A percentile compares a stretch with the other conserved stretches of the same genome.
Evolutionary conservation across 2,329 filamentous ascomycete species (phyloP).

Genomic region (Metarhizium humberi): DNA sequence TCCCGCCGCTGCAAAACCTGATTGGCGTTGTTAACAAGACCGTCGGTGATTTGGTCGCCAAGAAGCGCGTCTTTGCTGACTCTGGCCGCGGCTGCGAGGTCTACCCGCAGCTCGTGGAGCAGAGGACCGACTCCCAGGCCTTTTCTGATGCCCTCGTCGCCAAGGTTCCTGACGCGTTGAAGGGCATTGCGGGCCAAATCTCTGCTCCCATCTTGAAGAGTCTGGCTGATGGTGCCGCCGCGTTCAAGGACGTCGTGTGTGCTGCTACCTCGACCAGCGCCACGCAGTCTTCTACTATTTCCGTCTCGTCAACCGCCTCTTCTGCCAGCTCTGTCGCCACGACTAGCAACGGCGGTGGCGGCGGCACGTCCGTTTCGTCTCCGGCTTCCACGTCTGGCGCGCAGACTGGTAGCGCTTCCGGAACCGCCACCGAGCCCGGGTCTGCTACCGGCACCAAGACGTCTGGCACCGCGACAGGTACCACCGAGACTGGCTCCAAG

Average conservation of each 20-base stretch:
- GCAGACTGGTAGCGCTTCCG: background rate
- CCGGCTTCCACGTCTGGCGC: background rate
- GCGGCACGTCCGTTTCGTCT: background rate
- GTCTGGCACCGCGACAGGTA: background rate
- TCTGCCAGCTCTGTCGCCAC: background rate
- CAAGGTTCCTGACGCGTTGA: background rate
- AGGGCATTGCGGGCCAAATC: background rate
- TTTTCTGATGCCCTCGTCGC: background rate
- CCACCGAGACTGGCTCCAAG: background rate
- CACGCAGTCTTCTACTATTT: background rate
- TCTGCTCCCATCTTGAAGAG: background rate
- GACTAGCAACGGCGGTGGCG: too few species aligned
- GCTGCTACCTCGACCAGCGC: background rate
- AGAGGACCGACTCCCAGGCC: background rate
- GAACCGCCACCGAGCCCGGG: background rate
- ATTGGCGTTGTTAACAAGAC: background rate
- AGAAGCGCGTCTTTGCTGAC: constrained; percentile 1
- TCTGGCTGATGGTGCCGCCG: background rate
- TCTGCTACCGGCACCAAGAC: background rate
- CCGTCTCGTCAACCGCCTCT: background rate
- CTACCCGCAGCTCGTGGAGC: background rate
- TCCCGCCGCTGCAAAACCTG: background rate
- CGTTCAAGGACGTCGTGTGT: constrained; percentile 3
- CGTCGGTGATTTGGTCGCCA: background rate
- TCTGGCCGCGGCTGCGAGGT: constrained; percentile 4